Evolutionary conservation across 495 filamentous ascomycete genomes (phyloP).

Genomic region (Polyplosphaeria fusca): DNA sequence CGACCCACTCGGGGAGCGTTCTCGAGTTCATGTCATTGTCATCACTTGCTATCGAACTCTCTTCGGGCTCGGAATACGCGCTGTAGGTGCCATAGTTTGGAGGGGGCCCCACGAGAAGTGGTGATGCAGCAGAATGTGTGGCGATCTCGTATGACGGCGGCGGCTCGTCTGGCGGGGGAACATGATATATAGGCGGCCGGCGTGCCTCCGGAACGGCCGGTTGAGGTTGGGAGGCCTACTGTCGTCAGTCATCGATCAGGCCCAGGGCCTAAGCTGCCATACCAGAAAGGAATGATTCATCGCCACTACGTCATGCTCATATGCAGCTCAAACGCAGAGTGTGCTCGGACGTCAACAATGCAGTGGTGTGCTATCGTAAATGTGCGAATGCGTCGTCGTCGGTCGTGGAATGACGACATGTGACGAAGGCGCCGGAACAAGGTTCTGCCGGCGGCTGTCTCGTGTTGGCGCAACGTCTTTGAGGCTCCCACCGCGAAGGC

Average conservation of each 20-base stretch:
- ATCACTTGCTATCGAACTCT: conserved; percentile 16
- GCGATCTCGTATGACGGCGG: conserved; percentile 31
- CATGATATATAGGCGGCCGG: conserved; percentile 7
- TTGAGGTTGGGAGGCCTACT: conserved; percentile 3
- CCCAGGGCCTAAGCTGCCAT: background rate
- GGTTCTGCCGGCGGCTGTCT: background rate
- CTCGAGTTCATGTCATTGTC: conserved; percentile 11
- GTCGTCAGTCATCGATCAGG: conserved; percentile 4
- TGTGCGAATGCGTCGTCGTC: background rate
- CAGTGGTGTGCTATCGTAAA: too few relatives aligned
- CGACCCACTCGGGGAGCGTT: conserved; percentile 27
- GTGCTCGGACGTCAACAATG: too few relatives aligned
- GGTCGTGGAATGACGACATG: background rate
- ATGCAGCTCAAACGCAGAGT: too few relatives aligned
- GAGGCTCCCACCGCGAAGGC: background rate
- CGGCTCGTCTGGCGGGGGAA: conserved; percentile 22
- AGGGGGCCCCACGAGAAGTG: conserved; percentile 29
- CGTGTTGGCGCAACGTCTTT: conserved; percentile 16
- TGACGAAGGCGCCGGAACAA: background rate
- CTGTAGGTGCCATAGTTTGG: conserved; percentile 25
- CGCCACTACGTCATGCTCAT: too few relatives aligned
- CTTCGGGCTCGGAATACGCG: conserved; percentile 18
- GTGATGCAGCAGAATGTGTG: conserved; percentile 15
- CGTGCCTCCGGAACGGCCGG: background rate
- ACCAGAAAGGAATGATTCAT: conserved; percentile 11